Percentiles rank a stretch among this genome's conserved stretches.
Conservation (phyloP, 2,329 filamentous ascomycete genomes). For the Huntiella omanensis region DNA sequence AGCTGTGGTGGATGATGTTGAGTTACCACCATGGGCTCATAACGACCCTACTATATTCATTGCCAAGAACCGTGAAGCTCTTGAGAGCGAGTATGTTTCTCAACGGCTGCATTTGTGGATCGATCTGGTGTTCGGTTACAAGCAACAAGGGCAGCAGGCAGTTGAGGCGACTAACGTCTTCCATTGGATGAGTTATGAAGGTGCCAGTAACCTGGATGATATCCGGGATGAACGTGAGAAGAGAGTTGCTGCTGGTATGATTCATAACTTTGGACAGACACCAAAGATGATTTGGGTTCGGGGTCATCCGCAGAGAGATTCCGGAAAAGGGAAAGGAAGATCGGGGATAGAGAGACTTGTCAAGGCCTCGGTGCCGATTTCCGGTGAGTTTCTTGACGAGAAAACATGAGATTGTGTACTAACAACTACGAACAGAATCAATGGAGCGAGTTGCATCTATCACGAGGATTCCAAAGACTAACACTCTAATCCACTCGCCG, state of each 20-base stretch:
- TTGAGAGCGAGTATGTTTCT: constrained; percentile 86
- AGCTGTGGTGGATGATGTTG: constrained; percentile 65
- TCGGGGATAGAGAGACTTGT: constrained; percentile 31
- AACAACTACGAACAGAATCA: constrained; percentile 31
- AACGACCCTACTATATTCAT: constrained; percentile 93
- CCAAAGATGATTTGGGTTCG: constrained; percentile 84
- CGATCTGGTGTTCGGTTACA: constrained; percentile 82
- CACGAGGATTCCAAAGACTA: constrained; percentile 58
- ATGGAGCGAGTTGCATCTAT: constrained; percentile 67
- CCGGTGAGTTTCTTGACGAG: constrained; percentile 1
- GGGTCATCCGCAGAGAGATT: constrained; percentile 57
- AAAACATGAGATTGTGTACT: background rate
- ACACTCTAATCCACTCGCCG: constrained; percentile 66
- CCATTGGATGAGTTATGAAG: constrained; percentile 86
- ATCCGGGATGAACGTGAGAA: constrained; percentile 80
- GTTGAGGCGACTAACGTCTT: constrained; percentile 89
- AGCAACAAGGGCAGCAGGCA: constrained; percentile 83
- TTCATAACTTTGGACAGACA: constrained; percentile 97
- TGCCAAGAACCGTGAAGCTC: constrained; percentile 79
- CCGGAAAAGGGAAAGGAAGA: background rate
- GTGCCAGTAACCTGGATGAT: constrained; percentile 76
- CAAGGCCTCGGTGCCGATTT: constrained; percentile 56
- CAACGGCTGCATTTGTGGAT: constrained; percentile 87
- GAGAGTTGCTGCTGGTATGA: constrained; percentile 79
- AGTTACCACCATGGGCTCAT: constrained; percentile 90